Conservation (phyloP, 2,329 filamentous ascomycete species). For the Fusarium sp. region DNA sequence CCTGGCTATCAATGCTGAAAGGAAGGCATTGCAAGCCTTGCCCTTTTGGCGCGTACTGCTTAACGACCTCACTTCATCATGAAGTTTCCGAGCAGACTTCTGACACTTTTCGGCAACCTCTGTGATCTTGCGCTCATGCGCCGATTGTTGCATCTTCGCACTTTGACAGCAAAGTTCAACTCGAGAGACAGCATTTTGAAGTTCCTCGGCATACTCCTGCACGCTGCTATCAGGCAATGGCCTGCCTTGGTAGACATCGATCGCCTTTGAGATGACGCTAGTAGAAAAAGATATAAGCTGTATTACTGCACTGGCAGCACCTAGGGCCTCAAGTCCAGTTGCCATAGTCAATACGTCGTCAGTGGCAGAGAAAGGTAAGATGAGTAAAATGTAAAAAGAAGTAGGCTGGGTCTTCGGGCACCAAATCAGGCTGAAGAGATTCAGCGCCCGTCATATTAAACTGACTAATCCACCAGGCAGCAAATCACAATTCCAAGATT, state of each 20-base stretch:
- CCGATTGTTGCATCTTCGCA: no score
- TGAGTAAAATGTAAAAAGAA: no score
- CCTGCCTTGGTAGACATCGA: background rate
- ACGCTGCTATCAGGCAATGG: background rate
- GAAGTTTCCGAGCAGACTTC: no score
- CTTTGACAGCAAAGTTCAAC: no score
- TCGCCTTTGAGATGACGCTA: no score
- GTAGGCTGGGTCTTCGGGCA: fast-evolving
- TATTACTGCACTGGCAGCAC: background rate
- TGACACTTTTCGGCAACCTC: no score
- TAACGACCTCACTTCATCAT: fast-evolving
- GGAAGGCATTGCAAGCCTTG: background rate
- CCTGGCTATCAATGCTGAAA: fast-evolving
- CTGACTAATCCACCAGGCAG: no score
- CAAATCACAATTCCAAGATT: no score
- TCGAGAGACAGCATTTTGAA: background rate
- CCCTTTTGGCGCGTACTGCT: background rate
- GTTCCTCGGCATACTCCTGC: background rate
- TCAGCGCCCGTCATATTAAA: no score
- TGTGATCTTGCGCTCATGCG: no score
- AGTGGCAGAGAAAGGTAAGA: no score
- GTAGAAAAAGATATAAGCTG: background rate
- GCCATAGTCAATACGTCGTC: background rate
- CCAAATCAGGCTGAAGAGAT: no score
- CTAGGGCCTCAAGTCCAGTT: background rate